Evolutionary conservation across 2,329 filamentous ascomycete species (phyloP).

Genomic region (Metarhizium sp.): DNA sequence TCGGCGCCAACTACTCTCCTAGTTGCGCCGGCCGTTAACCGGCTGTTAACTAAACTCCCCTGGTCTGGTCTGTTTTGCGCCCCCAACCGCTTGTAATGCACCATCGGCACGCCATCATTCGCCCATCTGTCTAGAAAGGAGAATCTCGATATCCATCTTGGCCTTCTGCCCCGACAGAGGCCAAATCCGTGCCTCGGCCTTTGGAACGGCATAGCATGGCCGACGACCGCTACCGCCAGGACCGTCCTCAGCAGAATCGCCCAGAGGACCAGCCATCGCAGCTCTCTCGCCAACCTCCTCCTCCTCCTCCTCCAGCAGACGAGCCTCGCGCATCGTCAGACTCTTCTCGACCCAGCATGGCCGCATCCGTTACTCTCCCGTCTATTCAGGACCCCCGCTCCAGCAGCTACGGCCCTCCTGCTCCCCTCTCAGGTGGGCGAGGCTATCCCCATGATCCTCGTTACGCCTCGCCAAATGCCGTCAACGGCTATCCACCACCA

Average conservation of each 20-base stretch:
- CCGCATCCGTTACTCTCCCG: constrained; percentile 36
- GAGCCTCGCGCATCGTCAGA: constrained; percentile 11
- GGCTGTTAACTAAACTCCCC: background rate
- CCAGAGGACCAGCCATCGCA: constrained; percentile 23
- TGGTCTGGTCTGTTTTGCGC: constrained; percentile 3
- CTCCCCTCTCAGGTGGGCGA: constrained; percentile 21
- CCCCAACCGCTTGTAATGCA: constrained; percentile 5
- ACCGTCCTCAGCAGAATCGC: constrained; percentile 25
- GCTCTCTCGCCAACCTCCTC: constrained; percentile 3
- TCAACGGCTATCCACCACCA: constrained; percentile 37
- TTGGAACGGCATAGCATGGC: constrained; percentile 25
- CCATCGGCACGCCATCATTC: background rate
- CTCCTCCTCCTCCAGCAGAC: constrained; percentile 4
- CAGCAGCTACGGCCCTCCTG: constrained; percentile 23
- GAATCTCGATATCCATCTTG: constrained; percentile 7
- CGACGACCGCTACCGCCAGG: constrained; percentile 28
- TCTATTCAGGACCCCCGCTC: constrained; percentile 38
- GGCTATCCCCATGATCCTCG: constrained; percentile 22
- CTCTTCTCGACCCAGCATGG: constrained; percentile 27
- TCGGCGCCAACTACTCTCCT: constrained; percentile 1
- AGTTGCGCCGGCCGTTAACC: background rate
- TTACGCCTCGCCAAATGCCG: constrained; percentile 33
- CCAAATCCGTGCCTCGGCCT: constrained; percentile 12
- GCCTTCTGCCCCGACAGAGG: constrained; percentile 15
- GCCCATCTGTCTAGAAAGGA: background rate